These are phyloP conservation scores for Diaporthe longicolla DNA, from an alignment of 2,329 filamentous ascomycete species.

Conservation along the genomic window DNA sequence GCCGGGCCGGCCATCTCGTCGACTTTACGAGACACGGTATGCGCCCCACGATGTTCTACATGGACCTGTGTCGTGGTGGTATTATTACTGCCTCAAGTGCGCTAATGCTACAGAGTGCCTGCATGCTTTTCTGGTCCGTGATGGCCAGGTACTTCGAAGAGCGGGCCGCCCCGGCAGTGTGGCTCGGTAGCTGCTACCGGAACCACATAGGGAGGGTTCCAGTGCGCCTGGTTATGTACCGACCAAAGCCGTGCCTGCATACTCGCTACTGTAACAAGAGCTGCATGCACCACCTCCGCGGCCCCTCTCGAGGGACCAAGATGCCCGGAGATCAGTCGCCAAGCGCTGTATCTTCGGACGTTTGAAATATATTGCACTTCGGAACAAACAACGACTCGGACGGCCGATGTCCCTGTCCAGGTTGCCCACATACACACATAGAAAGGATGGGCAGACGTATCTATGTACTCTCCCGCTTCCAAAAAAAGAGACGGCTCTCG, in stretches of 20 bases:
- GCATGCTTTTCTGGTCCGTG: conserved; percentile 2
- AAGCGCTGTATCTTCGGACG: conserved; percentile 21
- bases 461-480: conserved; percentile 26
- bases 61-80: background rate
- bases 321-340: conserved; percentile 27
- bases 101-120: conserved; percentile 4
- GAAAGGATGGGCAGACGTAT: background rate
- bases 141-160: conserved; percentile 30
- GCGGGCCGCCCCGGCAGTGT: conserved; percentile 42
- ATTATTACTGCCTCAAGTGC: background rate
- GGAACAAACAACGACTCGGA: conserved; percentile 12
- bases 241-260: conserved; percentile 25
- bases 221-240: conserved; percentile 18
- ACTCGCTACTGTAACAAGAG: conserved; percentile 21
- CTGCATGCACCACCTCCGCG: conserved; percentile 19
- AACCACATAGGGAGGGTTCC: conserved; percentile 19
- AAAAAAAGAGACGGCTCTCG: conserved; percentile 27
- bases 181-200: conserved; percentile 42
- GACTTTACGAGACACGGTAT: background rate
- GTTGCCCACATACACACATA: background rate
- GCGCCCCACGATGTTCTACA: background rate
- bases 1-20: background rate
- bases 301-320: conserved; percentile 28
- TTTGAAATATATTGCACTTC: conserved; percentile 31
- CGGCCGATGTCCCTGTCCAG: conserved; percentile 8